Percentiles rank a stretch among this genome's conserved stretches.
Evolutionary conservation across 768 basidiomycete species (phyloP).

Genomic region (Podaxis carcinomalis): DNA sequence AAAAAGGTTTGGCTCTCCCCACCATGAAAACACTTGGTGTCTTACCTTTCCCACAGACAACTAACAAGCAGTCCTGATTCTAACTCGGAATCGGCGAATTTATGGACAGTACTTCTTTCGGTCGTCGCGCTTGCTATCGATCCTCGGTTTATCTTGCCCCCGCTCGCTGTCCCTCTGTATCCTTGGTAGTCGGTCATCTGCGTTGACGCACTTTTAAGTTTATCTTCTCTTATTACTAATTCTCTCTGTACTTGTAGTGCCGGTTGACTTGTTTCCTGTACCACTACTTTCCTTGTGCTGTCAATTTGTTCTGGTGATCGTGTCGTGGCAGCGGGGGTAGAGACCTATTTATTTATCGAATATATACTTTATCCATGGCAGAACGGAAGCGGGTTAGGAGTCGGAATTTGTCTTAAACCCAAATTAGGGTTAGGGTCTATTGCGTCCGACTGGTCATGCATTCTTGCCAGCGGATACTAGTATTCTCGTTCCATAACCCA

Average conservation of each 20-base stretch:
- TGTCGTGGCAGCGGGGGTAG: neutral
- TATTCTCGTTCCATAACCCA: constrained; percentile 2
- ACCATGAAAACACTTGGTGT: neutral
- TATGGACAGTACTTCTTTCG: neutral
- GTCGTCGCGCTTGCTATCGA: neutral
- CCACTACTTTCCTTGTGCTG: constrained; percentile 11
- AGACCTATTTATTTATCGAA: neutral
- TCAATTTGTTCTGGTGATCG: neutral
- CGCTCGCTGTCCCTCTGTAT: constrained; percentile 2
- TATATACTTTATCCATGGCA: neutral
- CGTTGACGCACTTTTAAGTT: constrained; percentile 7
- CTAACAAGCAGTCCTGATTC: constrained; percentile 20
- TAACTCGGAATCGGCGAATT: neutral
- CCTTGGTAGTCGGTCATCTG: constrained; percentile 2
- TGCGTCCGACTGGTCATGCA: neutral
- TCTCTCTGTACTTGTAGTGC: constrained; percentile 9
- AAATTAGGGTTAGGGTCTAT: constrained; percentile 35
- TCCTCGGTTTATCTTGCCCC: neutral
- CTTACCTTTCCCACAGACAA: constrained; percentile 18
- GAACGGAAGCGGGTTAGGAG: neutral
- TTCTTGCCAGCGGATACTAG: constrained; percentile 3
- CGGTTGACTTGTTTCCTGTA: constrained; percentile 16
- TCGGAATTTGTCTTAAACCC: constrained; percentile 15
- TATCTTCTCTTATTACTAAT: neutral
- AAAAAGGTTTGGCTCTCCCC: constrained; percentile 26